Evolutionary conservation across 805 yeast genomes (phyloP).

Genomic region (Metschnikowia shivogae): DNA sequence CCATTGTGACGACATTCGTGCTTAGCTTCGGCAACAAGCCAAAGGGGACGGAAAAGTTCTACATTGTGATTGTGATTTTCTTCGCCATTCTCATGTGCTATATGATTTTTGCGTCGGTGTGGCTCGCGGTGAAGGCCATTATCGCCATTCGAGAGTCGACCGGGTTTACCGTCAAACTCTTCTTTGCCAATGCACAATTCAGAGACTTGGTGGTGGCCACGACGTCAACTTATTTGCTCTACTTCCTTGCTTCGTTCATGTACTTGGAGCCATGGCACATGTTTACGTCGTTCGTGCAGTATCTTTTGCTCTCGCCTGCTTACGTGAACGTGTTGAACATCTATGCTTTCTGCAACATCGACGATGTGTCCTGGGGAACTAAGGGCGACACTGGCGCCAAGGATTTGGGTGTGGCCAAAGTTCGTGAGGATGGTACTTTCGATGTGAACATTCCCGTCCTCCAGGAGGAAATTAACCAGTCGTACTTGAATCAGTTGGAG

Average conservation of each 20-base stretch:
- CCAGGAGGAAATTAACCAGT: conserved; percentile 50
- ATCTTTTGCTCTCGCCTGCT: conserved; percentile 49
- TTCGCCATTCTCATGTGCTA: conserved; percentile 61
- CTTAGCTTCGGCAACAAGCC: conserved; percentile 64
- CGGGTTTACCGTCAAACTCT: conserved; percentile 40
- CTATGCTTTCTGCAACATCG: conserved; percentile 68
- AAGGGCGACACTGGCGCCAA: conserved; percentile 61
- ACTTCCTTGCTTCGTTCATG: conserved; percentile 53
- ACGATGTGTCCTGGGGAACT: conserved; percentile 74
- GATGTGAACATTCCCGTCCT: conserved; percentile 51
- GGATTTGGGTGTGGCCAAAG: conserved; percentile 52
- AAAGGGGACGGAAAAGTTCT: conserved; percentile 53
- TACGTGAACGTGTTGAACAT: conserved; percentile 56
- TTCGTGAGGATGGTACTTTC: conserved; percentile 50
- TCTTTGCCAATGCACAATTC: conserved; percentile 44
- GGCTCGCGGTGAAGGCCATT: conserved; percentile 52
- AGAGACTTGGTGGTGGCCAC: conserved; percentile 55
- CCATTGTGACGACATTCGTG: conserved; percentile 55
- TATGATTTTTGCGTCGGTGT: conserved; percentile 54
- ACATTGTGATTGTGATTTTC: conserved; percentile 48
- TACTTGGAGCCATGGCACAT: conserved; percentile 68
- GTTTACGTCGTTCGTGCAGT: conserved; percentile 51
- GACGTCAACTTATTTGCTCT: conserved; percentile 57
- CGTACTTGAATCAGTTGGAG: conserved; percentile 49
- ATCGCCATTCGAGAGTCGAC: conserved; percentile 30